Conservation (phyloP, 331 rosid genomes). For the Quercus phellos region DNA sequence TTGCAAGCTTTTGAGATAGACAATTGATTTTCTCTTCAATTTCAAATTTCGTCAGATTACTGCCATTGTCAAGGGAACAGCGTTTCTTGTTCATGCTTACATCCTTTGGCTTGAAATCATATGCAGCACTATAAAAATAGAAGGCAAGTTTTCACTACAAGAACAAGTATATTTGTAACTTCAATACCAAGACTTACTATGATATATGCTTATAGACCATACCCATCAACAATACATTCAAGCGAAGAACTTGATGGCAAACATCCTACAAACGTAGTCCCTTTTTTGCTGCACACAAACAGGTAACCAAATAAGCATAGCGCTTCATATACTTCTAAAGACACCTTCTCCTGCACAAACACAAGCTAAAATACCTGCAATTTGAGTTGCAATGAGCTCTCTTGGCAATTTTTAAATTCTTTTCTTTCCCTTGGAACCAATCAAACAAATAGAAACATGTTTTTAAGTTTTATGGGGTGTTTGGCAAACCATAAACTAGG, state of each 20-base stretch:
- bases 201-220: conserved; percentile 7
- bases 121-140: conserved; percentile 45
- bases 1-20: conserved; percentile 52
- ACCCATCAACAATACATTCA: conserved; percentile 57
- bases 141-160: conserved; percentile 7
- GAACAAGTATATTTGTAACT: not conserved
- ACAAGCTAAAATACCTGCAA: not conserved
- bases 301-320: not conserved
- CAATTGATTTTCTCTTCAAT: conserved; percentile 59
- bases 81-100: conserved; percentile 36
- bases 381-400: not conserved
- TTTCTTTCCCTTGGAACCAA: not conserved
- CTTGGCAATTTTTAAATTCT: not conserved
- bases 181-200: not conserved
- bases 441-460: not conserved
- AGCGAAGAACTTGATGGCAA: conserved; percentile 40
- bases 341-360: not conserved
- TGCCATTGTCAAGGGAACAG: conserved; percentile 42
- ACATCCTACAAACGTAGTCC: conserved; percentile 26
- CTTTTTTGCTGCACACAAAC: conserved; percentile 35
- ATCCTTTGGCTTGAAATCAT: conserved; percentile 82
- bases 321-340: not conserved
- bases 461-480: not conserved
- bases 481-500: too few species aligned
- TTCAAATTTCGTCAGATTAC: conserved; percentile 51